Base-by-base conservation (phyloP, 2,329 filamentous ascomycete species). In the Stachybotrys chartarum region DNA sequence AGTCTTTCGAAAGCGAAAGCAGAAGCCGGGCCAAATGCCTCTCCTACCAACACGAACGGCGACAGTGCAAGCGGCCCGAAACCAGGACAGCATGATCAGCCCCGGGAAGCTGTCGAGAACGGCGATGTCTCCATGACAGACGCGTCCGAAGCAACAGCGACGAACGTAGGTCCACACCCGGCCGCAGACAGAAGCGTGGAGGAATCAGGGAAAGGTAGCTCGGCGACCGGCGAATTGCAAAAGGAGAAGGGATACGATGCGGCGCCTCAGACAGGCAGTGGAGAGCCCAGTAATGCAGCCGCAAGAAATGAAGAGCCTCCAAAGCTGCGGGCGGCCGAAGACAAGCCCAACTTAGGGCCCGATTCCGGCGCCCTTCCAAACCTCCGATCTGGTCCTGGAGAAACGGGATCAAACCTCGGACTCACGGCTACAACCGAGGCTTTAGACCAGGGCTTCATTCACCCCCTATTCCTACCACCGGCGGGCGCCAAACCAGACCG, bases 401-500 rank as follows among this genome's bases (percentile, higher is more conserved):
- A 10, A 42, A 14, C 8, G 14, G 35, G 35, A 42, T 14, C 35
- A 14, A 14, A 14, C 10, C 10, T 42, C 14, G 35, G 35, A 14
- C 11, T 2, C n/a, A 14, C 18, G 4, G 45, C 17, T 4, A 30
- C 48, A 7, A 68, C 70, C 1, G 58, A 53, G 11, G 30, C 32
- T 3, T 24, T 55, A 18, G 74, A 76, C 14, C 74, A 79, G 5
- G 74, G 77, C n/a, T 80, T 80, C 31, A 81, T 93, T 56, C 87
- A 93, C 66, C 88, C 89, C 3, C 82, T 91, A 64, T 95, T 91
- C 70, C 70, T 84, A 48, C 81, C 86, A 42, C 87, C 90, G 0
- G 66, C 73, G 30, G 75, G 81, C 35, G 81, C 83, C 30, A 78
- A 80, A 54, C 80, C 86, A 2, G 86, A 92, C 67, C 79, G 85